Evolutionary conservation across 345 rosid species (phyloP), one percentile per base, ranked within the genome.

Genomic region (Eucalyptus erythrocorys): DNA sequence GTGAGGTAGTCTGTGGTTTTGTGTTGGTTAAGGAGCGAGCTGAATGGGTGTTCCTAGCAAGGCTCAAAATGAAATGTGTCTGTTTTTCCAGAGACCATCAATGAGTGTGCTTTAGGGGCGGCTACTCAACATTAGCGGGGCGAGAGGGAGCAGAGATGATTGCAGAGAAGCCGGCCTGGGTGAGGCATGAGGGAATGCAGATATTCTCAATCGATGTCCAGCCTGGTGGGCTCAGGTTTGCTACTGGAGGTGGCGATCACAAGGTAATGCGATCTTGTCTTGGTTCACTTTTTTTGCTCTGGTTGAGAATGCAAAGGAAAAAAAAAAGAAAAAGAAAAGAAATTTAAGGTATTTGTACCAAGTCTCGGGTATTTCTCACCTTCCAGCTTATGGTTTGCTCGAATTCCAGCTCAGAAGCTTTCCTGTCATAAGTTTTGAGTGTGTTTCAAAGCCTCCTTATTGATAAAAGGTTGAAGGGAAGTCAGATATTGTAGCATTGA

Each of bases 231-330:
- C 96, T 92, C 88, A 92, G 99, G 95, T 97, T 98, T 91, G 99
- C 99, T 86, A 97, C 99, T 45, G 99, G 99, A 86, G 99, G 99
- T 89, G 99, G 99, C 87, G 99, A 98, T 93, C 97, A 97, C 92
- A 98, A 98, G 99, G 99, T 98, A 86, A 50, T 32, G 42, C 55
- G 51, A 12, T 85, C 86, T 82, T 51, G 37, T 82, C 53, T 48
- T 19, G 88, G 43, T 68, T 89, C 53, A 42, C 8, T 87, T 76
- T 80, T 80, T 61, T 42, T 86, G 42, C 61, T 50, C 24, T 21
- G 48, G 66, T 10, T 48, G 50, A n/a, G 14, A 64, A 40, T 43
- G 45, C 43, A 5, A 87, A 42, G 47, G 50, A 21, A 37, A n/a
- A 84, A n/a, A 9, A 66, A 42, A 37, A 19, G 2, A 84, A n/a